These are phyloP conservation scores for Trichoderma harzianum DNA, from an alignment of 2,329 filamentous ascomycete genomes.

Conservation along the genomic window DNA sequence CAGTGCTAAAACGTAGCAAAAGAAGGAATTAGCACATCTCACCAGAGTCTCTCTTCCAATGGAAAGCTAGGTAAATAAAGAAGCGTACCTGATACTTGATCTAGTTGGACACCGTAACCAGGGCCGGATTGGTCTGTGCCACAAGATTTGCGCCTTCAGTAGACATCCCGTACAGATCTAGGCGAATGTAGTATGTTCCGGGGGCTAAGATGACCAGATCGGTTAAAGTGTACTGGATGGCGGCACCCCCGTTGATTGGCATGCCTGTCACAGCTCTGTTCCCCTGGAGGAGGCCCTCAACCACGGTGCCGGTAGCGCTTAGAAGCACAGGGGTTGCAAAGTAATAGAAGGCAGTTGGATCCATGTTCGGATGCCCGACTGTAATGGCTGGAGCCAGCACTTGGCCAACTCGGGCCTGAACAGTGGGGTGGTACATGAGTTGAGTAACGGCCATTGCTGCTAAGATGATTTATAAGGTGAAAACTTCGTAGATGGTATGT, in stretches of 20 bases:
- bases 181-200: slow-evolving; percentile 28
- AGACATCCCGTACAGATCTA: slow-evolving; percentile 29
- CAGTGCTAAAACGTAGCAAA: background rate
- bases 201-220: slow-evolving; percentile 24
- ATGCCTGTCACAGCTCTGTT: slow-evolving; percentile 22
- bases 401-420: slow-evolving; percentile 19
- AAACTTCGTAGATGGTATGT: background rate
- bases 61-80: background rate
- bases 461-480: background rate
- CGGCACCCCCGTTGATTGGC: slow-evolving; percentile 14
- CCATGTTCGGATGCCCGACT: slow-evolving; percentile 19
- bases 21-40: background rate
- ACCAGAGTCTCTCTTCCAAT: background rate
- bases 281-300: slow-evolving; percentile 24
- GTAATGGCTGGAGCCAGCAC: slow-evolving; percentile 26
- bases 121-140: slow-evolving; percentile 21
- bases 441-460: background rate
- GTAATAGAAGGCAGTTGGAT: slow-evolving; percentile 24
- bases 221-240: slow-evolving; percentile 27
- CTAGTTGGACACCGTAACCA: slow-evolving; percentile 19
- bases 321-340: slow-evolving; percentile 30
- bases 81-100: background rate
- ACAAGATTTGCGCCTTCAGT: slow-evolving; percentile 13
- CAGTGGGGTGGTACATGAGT: slow-evolving; percentile 27
- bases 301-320: slow-evolving; percentile 18